These are phyloP conservation scores for Cordyceps militaris DNA, from an alignment of 2,329 filamentous ascomycete species.

Conservation along the genomic window DNA sequence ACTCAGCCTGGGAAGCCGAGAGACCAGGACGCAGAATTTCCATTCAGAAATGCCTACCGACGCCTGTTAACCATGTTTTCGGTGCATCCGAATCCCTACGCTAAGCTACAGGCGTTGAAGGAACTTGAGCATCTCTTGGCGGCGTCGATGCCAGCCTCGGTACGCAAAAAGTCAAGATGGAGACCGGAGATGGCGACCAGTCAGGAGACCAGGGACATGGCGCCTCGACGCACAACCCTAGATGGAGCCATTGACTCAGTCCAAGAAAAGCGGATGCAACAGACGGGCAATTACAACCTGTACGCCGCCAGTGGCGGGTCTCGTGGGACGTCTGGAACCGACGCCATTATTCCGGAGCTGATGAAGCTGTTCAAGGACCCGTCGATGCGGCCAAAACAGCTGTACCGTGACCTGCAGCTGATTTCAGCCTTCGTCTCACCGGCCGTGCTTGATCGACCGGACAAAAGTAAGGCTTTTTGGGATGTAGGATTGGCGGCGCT, in stretches of 20 bases:
- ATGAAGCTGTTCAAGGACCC: conserved; percentile 60
- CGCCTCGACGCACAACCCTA: conserved; percentile 39
- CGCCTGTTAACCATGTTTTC: conserved; percentile 79
- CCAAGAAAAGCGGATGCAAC: conserved; percentile 58
- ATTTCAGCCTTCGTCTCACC: conserved; percentile 60
- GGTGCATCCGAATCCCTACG: conserved; percentile 78
- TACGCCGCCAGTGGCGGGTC: neutral
- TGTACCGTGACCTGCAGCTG: conserved; percentile 76
- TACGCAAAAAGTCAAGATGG: conserved; percentile 28
- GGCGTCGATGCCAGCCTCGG: conserved; percentile 51
- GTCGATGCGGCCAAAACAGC: conserved; percentile 65
- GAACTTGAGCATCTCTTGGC: conserved; percentile 79
- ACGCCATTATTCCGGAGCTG: conserved; percentile 59
- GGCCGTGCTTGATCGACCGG: conserved; percentile 52
- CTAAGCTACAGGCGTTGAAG: conserved; percentile 75
- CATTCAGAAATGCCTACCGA: conserved; percentile 73
- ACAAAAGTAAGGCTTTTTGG: conserved; percentile 75
- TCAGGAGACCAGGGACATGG: conserved; percentile 26
- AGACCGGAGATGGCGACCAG: neutral
- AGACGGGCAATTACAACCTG: neutral
- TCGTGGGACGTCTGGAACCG: conserved; percentile 24
- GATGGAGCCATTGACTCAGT: conserved; percentile 65
- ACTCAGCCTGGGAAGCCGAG: neutral
- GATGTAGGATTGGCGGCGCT: conserved; percentile 83
- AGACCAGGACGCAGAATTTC: conserved; percentile 49